Evolutionary conservation across 139 green algal genomes (phyloP).

Genomic region (Closterium sp.): DNA sequence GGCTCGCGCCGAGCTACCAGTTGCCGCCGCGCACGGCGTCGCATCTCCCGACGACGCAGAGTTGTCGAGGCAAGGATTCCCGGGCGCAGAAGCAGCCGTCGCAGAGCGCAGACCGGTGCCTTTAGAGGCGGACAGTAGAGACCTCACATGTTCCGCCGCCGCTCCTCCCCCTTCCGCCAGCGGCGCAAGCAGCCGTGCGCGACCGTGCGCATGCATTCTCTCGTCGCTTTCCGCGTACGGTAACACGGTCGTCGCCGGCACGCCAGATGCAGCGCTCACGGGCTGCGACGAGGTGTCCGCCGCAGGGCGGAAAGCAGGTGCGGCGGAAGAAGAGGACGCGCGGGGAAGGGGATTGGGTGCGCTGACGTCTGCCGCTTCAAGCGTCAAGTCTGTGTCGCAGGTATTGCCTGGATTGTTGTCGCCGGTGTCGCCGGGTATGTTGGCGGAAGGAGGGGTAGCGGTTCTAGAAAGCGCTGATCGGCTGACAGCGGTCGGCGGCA

Average conservation of each 20-base stretch:
- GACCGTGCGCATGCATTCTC: not conserved
- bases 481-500: not conserved
- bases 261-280: not conserved
- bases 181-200: too few species aligned
- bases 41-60: not conserved
- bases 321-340: not conserved
- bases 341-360: not conserved
- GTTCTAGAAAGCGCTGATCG: not conserved
- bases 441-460: not conserved
- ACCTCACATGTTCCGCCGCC: not conserved
- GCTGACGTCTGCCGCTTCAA: not conserved
- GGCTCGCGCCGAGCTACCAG: not conserved
- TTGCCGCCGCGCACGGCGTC: not conserved
- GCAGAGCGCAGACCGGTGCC: not conserved
- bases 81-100: not conserved
- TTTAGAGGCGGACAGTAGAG: not conserved
- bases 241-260: not conserved
- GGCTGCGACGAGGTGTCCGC: not conserved
- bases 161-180: not conserved
- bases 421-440: not conserved
- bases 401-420: not conserved
- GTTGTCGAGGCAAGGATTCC: not conserved
- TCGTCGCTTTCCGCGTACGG: not conserved
- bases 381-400: not conserved
- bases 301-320: not conserved